Conservation (phyloP, 169 alveolate genomes). For the Fabrea salina region DNA sequence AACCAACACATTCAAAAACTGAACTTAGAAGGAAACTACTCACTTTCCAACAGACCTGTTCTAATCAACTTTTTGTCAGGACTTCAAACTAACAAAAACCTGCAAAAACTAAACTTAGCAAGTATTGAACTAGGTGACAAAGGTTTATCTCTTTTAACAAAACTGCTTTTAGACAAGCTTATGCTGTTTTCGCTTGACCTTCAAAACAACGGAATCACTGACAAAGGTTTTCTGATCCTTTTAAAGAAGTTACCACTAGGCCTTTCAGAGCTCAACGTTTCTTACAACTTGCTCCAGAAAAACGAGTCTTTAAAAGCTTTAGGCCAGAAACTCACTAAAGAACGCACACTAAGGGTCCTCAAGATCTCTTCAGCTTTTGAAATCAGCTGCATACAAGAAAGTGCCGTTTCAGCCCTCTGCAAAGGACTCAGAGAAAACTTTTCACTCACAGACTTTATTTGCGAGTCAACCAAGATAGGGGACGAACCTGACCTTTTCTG, state of each 20-base stretch:
- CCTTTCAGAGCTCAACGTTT: neutral
- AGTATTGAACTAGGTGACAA: constrained; percentile 18
- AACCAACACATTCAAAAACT: constrained; percentile 1
- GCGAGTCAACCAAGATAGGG: constrained; percentile 19
- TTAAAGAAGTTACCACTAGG: neutral
- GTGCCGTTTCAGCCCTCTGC: neutral
- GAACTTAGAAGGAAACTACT: constrained; percentile 1
- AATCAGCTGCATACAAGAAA: neutral
- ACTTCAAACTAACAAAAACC: neutral
- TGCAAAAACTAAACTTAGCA: neutral
- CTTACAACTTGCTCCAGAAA: neutral
- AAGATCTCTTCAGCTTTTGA: constrained; percentile 15
- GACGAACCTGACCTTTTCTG: constrained; percentile 32
- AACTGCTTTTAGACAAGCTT: neutral
- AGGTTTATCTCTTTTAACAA: neutral
- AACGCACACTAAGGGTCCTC: neutral
- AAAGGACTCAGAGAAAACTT: neutral
- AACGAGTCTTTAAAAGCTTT: neutral
- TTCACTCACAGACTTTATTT: constrained; percentile 26
- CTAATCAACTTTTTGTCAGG: neutral
- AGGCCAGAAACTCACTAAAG: neutral
- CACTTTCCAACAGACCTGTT: neutral
- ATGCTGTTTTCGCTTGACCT: constrained; percentile 3
- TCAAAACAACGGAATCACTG: constrained; percentile 13
- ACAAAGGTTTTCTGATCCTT: neutral